Percentiles rank a stretch among this genome's conserved stretches.
phyloP scores from a whole-genome alignment of 2,329 filamentous ascomycete genomes.

The Cordyceps tenuipes region DNA sequence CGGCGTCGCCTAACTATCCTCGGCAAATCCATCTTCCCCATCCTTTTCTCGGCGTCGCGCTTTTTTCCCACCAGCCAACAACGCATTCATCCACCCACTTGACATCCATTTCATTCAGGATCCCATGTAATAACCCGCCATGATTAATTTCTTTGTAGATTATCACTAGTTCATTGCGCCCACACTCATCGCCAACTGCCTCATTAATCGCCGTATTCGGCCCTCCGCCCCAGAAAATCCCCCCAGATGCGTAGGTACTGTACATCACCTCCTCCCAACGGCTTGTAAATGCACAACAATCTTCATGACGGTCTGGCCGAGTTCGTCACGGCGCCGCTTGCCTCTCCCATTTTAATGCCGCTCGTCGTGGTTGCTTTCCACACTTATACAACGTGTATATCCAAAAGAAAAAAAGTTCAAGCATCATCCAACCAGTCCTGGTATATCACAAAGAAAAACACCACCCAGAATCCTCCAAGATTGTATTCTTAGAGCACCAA shows the following conservation, averaged over 20 bases:
- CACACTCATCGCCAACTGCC: not conserved
- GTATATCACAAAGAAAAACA: not conserved
- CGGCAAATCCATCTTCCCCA: too few species aligned
- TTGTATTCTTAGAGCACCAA: not conserved
- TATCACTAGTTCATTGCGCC: not conserved
- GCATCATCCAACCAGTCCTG: not conserved
- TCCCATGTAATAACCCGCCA: not conserved
- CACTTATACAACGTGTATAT: conserved; percentile 5
- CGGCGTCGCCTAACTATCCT: not conserved
- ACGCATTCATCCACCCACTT: too few species aligned
- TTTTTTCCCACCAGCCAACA: too few species aligned
- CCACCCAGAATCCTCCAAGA: not conserved
- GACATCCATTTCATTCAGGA: too few species aligned
- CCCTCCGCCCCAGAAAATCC: not conserved
- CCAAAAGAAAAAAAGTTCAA: not conserved
- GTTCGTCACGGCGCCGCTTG: conserved; percentile 10
- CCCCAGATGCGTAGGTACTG: not conserved
- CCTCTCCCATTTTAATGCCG: conserved; percentile 2
- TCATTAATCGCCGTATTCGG: conserved; percentile 3
- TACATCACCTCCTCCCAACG: not conserved
- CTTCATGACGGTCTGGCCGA: conserved; percentile 10
- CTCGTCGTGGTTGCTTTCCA: not conserved
- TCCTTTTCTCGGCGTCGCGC: too few species aligned
- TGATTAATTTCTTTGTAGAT: not conserved
- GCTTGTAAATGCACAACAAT: conserved; percentile 1